Evolutionary conservation across 2,329 filamentous ascomycete species (phyloP).

Genomic region (Fusarium coffeatum): DNA sequence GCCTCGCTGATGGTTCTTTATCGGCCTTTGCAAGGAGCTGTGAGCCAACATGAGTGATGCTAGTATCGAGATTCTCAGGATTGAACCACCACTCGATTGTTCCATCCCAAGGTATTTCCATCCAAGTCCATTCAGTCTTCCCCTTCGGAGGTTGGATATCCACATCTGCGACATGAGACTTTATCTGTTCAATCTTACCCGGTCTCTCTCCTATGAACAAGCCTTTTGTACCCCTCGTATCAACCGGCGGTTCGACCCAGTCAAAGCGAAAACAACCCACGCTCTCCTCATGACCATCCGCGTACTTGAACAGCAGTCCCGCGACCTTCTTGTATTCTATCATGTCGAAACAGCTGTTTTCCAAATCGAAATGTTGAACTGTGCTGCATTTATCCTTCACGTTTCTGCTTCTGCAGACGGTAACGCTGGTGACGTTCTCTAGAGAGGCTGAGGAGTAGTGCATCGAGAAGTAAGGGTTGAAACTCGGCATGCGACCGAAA

Average conservation of each 20-base stretch:
- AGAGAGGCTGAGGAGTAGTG: constrained; percentile 6
- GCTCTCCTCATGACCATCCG: not conserved
- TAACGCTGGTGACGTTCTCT: not conserved
- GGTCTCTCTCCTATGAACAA: not conserved
- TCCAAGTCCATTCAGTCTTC: not conserved
- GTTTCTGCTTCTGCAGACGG: not conserved
- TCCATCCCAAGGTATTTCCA: constrained; percentile 8
- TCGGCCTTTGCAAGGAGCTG: too few relatives aligned
- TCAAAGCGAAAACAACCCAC: constrained; percentile 17
- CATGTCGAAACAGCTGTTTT: not conserved
- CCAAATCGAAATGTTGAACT: not conserved
- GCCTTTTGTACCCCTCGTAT: not conserved
- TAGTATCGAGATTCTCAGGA: constrained; percentile 8
- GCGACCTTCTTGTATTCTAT: not conserved
- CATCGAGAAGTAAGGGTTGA: too few relatives aligned
- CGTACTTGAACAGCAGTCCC: not conserved
- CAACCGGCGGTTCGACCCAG: not conserved
- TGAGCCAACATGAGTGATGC: not conserved
- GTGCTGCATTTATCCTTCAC: not conserved
- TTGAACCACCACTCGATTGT: constrained; percentile 24
- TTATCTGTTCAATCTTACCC: not conserved
- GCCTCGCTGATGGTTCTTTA: too few relatives aligned
- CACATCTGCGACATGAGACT: not conserved
- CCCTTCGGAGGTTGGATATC: rapidly evolving
- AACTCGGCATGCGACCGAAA: too few relatives aligned